These are phyloP conservation scores for Boletus holoroseus DNA, from an alignment of 1,284 basidiomycete genomes.

Conservation along the genomic window DNA sequence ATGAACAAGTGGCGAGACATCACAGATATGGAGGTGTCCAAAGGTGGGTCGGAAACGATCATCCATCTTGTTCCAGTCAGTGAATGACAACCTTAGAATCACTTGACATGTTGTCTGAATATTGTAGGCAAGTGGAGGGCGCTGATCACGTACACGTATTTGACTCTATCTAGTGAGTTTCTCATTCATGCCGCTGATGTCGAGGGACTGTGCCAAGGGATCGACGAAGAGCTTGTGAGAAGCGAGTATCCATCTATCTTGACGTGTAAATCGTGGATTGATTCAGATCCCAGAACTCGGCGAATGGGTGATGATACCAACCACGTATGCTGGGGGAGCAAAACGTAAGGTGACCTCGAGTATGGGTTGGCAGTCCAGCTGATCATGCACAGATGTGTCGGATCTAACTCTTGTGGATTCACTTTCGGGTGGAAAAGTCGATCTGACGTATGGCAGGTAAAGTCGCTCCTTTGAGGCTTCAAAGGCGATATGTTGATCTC, in stretches of 20 bases:
- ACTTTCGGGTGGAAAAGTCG: slow-evolving; percentile 82
- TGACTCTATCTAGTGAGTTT: slow-evolving; percentile 66
- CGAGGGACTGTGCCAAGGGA: slow-evolving; percentile 94
- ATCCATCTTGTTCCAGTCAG: background rate
- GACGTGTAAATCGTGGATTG: slow-evolving; percentile 2
- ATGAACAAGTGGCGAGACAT: slow-evolving; percentile 99
- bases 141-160: background rate
- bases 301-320: slow-evolving; percentile 87
- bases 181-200: slow-evolving; percentile 97
- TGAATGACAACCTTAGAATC: slow-evolving; percentile 47
- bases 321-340: slow-evolving; percentile 97
- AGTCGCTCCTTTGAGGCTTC: slow-evolving; percentile 14
- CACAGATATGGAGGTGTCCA: slow-evolving; percentile 88
- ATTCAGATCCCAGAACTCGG: slow-evolving; percentile 62
- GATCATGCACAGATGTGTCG: slow-evolving; percentile 54
- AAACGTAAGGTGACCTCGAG: slow-evolving; percentile 49
- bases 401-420: slow-evolving; percentile 83
- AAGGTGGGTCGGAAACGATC: slow-evolving; percentile 45
- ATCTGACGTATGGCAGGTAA: slow-evolving; percentile 93
- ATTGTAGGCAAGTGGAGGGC: slow-evolving; percentile 61
- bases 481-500: background rate
- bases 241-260: slow-evolving; percentile 46
- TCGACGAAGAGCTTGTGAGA: slow-evolving; percentile 85
- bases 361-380: slow-evolving; percentile 2
- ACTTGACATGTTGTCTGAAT: slow-evolving; percentile 62